A percentile compares a stretch with the other conserved stretches of the same genome.
These are phyloP conservation scores for Mortierella sp. DNA, from an alignment of 371 early-diverging fungal genomes.

Conservation along the genomic window DNA sequence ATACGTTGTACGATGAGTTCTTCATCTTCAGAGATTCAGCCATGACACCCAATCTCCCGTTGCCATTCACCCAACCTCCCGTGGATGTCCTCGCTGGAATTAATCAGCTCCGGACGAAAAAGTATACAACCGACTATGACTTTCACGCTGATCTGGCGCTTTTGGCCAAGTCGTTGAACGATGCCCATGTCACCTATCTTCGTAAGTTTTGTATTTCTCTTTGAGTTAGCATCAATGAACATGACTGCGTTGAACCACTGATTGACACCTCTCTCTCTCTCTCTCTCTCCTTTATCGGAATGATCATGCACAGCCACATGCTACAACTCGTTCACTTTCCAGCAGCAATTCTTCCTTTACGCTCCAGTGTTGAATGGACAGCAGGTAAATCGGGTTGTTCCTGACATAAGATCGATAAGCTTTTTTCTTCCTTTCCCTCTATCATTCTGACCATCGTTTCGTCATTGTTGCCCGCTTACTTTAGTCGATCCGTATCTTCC, in stretches of 20 bases:
- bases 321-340: conserved; percentile 10
- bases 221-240: neutral
- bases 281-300: too few species aligned
- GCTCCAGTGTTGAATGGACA: conserved; percentile 23
- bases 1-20: conserved; percentile 19
- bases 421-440: neutral
- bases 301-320: conserved; percentile 18
- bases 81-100: conserved; percentile 21
- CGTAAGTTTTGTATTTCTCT: conserved; percentile 11
- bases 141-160: conserved; percentile 15
- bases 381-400: conserved; percentile 14
- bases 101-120: conserved; percentile 4
- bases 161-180: conserved; percentile 18
- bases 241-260: neutral
- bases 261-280: too few species aligned
- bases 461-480: neutral
- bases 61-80: conserved; percentile 18
- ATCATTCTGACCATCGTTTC: neutral
- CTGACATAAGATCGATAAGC: neutral
- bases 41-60: conserved; percentile 15
- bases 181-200: conserved; percentile 19
- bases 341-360: conserved; percentile 15
- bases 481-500: conserved; percentile 11
- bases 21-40: conserved; percentile 28
- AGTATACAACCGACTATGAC: conserved; percentile 11